phyloP scores from a whole-genome alignment of 1,284 basidiomycete genomes.

The Ustilago cynodontis region DNA sequence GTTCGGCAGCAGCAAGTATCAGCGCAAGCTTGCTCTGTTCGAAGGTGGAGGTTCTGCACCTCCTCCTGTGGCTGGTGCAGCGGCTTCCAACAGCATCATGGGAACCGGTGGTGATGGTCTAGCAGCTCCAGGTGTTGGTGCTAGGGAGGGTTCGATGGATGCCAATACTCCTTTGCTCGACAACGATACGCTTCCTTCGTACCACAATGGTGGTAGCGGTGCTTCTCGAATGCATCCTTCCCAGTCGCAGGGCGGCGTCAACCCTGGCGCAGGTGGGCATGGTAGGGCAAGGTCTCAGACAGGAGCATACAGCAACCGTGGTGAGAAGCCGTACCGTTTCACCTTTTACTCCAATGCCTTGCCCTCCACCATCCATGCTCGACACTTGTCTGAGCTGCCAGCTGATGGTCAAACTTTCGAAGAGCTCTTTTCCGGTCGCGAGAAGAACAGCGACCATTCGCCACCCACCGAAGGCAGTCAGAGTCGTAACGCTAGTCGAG shows the following conservation, averaged over 20 bases:
- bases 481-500: slow-evolving; percentile 49
- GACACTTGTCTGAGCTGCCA: slow-evolving; percentile 91
- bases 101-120: slow-evolving; percentile 68
- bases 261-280: slow-evolving; percentile 14
- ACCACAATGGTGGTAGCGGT: slow-evolving; percentile 58
- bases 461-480: slow-evolving; percentile 46
- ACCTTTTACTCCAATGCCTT: slow-evolving; percentile 97
- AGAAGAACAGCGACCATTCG: slow-evolving; percentile 27
- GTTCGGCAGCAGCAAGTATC: slow-evolving; percentile 70
- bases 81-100: slow-evolving; percentile 70
- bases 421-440: slow-evolving; percentile 82
- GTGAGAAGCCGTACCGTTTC: slow-evolving; percentile 86
- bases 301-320: slow-evolving; percentile 47
- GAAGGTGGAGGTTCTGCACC: slow-evolving; percentile 75
- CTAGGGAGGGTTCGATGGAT: slow-evolving; percentile 38
- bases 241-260: slow-evolving; percentile 30
- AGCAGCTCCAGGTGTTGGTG: slow-evolving; percentile 13
- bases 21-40: slow-evolving; percentile 91
- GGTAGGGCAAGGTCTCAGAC: slow-evolving; percentile 37
- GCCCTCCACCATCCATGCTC: slow-evolving; percentile 92
- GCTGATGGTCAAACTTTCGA: slow-evolving; percentile 93
- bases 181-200: slow-evolving; percentile 67
- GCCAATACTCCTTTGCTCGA: slow-evolving; percentile 70
- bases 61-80: slow-evolving; percentile 54
- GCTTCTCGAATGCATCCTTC: slow-evolving; percentile 25